Percentiles rank a stretch among this genome's conserved stretches.
phyloP scores from a whole-genome alignment of 2,329 filamentous ascomycete species.

The Penicillium occitanis region DNA sequence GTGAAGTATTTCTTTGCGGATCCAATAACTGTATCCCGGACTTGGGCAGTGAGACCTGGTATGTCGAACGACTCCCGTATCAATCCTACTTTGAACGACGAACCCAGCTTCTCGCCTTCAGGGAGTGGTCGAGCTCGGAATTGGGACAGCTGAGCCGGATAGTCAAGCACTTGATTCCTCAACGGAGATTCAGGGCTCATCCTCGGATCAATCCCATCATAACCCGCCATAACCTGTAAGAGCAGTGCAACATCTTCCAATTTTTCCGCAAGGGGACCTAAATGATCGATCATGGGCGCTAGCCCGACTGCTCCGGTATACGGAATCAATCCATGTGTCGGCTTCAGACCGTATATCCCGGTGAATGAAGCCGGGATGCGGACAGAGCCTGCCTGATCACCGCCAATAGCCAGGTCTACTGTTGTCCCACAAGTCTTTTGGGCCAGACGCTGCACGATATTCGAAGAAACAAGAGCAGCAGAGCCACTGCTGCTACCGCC shows the following conservation, averaged over 20 bases:
- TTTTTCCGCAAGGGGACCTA: slow-evolving; percentile 48
- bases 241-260: slow-evolving; percentile 46
- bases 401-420: slow-evolving; percentile 40
- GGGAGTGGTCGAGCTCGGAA: neutral
- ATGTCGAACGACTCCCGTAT: slow-evolving; percentile 48
- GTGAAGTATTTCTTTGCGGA: slow-evolving; percentile 40
- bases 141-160: slow-evolving; percentile 31
- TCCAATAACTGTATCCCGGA: slow-evolving; percentile 39
- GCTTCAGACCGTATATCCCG: slow-evolving; percentile 49
- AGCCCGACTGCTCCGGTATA: slow-evolving; percentile 50
- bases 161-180: slow-evolving; percentile 33
- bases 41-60: slow-evolving; percentile 39
- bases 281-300: slow-evolving; percentile 47
- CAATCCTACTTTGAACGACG: slow-evolving; percentile 48
- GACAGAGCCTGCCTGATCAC: slow-evolving; percentile 44
- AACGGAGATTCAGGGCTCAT: slow-evolving; percentile 43
- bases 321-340: slow-evolving; percentile 52
- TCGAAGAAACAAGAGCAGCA: slow-evolving; percentile 31
- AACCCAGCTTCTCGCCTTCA: slow-evolving; percentile 31
- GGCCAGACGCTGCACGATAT: slow-evolving; percentile 28
- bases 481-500: slow-evolving; percentile 42
- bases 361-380: slow-evolving; percentile 42
- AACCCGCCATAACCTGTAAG: slow-evolving; percentile 49
- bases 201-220: slow-evolving; percentile 51
- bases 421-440: slow-evolving; percentile 28